Conservation (phyloP, 805 yeast species). For the Candida hungchunana region DNA sequence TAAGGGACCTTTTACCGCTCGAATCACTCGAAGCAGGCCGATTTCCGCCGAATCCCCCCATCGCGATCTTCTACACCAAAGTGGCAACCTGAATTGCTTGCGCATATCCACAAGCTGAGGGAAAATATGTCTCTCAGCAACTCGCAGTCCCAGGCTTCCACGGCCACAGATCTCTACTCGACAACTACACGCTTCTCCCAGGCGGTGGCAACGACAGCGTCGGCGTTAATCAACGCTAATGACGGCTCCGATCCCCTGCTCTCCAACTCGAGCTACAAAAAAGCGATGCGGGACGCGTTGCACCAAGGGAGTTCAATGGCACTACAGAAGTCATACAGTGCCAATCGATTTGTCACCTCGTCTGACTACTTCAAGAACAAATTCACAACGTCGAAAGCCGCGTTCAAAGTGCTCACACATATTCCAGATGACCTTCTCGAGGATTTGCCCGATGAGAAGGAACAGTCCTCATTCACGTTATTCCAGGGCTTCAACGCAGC, state of each 20-base stretch:
- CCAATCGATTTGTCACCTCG: constrained; percentile 27
- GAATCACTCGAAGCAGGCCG: no score
- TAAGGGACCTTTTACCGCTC: no score
- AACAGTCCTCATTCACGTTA: constrained; percentile 46
- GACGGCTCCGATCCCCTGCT: constrained; percentile 33
- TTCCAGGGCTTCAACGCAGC: constrained; percentile 69
- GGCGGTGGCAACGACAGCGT: constrained; percentile 53
- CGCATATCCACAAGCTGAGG: background rate
- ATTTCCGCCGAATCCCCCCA: background rate
- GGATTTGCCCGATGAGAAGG: constrained; percentile 42
- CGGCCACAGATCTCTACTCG: constrained; percentile 24
- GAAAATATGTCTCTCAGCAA: constrained; percentile 7
- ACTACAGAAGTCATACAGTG: constrained; percentile 29
- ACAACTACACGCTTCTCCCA: constrained; percentile 37
- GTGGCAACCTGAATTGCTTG: background rate
- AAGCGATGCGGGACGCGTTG: constrained; percentile 43
- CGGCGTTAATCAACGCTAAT: constrained; percentile 37
- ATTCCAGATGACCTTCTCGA: constrained; percentile 59
- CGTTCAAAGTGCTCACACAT: constrained; percentile 44
- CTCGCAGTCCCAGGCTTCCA: constrained; percentile 5
- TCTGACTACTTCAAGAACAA: constrained; percentile 37
- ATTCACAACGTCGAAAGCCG: constrained; percentile 33
- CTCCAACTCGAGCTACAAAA: constrained; percentile 37
- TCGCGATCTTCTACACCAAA: background rate
- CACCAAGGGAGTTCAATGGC: constrained; percentile 30